Conservation (phyloP, 805 yeast genomes). For the Ascoidea rubescens region DNA sequence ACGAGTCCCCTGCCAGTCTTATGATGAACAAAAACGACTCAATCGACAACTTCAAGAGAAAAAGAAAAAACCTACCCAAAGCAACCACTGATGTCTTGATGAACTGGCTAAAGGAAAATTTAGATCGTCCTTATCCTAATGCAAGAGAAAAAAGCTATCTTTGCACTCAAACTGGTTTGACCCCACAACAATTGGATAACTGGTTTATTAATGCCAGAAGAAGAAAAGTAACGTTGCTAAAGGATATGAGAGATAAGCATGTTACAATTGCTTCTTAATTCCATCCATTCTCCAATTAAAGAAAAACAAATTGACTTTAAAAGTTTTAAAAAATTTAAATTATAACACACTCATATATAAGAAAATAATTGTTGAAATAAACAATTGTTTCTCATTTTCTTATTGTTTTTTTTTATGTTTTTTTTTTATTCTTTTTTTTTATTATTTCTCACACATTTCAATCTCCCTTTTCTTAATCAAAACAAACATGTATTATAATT, state of each 20-base stretch:
- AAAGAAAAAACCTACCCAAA: slow-evolving; percentile 67
- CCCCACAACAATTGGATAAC: slow-evolving; percentile 68
- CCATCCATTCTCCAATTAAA: no score
- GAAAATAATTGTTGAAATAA: no score
- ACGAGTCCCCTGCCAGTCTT: background rate
- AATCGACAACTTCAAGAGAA: slow-evolving; percentile 15
- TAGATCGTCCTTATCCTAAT: slow-evolving; percentile 76
- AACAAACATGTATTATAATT: no score
- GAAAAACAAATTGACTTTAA: no score
- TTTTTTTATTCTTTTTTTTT: no score
- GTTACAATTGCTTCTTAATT: background rate
- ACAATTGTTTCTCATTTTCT: no score
- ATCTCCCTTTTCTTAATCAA: no score
- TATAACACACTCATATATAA: no score
- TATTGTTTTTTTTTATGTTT: no score
- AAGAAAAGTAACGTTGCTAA: slow-evolving; percentile 41
- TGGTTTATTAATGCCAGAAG: slow-evolving; percentile 87
- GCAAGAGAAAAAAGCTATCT: slow-evolving; percentile 62
- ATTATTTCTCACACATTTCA: no score
- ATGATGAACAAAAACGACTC: background rate
- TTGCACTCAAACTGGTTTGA: slow-evolving; percentile 59
- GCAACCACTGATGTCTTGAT: slow-evolving; percentile 62
- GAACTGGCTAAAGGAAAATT: slow-evolving; percentile 48
- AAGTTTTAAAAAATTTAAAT: no score
- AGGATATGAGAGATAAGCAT: slow-evolving; percentile 20